phyloP scores from a whole-genome alignment of 441 rosid species.

The Kokia cookei region DNA sequence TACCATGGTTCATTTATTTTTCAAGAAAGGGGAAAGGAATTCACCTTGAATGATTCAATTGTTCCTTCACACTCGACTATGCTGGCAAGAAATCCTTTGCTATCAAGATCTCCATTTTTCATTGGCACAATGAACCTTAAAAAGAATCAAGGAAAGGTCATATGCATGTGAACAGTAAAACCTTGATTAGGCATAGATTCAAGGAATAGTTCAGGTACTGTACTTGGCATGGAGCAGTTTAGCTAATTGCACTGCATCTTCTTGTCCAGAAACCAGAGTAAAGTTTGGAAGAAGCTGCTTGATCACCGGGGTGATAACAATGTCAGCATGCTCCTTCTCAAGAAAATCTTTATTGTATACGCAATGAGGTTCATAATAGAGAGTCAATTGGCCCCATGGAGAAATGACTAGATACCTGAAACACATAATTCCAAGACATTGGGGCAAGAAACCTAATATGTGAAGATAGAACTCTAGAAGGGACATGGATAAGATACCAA shows the following conservation, averaged over 20 bases:
- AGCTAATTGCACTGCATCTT: constrained; percentile 85
- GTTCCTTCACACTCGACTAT: constrained; percentile 60
- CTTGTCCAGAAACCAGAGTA: constrained; percentile 89
- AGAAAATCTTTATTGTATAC: constrained; percentile 50
- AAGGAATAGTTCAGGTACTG: not conserved
- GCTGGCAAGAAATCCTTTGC: constrained; percentile 65
- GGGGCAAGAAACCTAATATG: not conserved
- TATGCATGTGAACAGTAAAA: not conserved
- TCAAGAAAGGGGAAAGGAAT: not conserved
- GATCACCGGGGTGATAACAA: constrained; percentile 80
- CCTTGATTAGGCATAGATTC: not conserved
- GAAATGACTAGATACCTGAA: constrained; percentile 61
- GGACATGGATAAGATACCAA: not conserved
- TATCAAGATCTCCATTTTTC: constrained; percentile 83
- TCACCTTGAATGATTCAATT: constrained; percentile 75
- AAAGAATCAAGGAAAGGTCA: not conserved
- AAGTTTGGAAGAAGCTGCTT: constrained; percentile 88
- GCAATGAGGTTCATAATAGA: constrained; percentile 90
- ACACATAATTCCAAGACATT: not conserved
- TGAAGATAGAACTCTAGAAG: not conserved
- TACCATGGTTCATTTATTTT: too few species aligned
- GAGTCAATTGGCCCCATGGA: constrained; percentile 48
- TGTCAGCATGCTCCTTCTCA: constrained; percentile 64
- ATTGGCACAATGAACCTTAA: constrained; percentile 67
- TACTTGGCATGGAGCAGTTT: constrained; percentile 73